A percentile compares a stretch with the other conserved stretches of the same genome.
Conservation (phyloP, 345 rosid genomes). For the Syzygium aqueum region DNA sequence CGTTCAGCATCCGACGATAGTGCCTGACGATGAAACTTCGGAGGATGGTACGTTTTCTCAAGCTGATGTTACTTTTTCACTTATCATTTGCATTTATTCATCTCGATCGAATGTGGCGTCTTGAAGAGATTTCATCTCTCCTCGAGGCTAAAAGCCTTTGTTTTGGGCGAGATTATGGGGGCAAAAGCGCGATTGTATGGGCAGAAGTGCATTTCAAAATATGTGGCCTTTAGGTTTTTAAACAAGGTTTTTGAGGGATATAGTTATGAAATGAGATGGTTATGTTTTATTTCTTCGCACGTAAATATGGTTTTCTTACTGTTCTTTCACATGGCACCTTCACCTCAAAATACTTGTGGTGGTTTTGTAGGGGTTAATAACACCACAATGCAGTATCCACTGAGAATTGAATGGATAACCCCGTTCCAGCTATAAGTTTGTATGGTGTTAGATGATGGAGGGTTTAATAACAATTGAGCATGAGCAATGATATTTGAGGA, state of each 20-base stretch:
- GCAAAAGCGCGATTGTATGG: not conserved
- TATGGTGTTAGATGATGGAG: not conserved
- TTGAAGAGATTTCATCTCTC: not conserved
- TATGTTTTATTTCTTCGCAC: not conserved
- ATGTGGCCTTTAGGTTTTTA: not conserved
- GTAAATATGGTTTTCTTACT: not conserved
- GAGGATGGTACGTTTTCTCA: conserved; percentile 49
- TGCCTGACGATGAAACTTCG: conserved; percentile 10
- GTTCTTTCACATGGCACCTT: not conserved
- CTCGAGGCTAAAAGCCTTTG: not conserved
- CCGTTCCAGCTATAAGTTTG: not conserved
- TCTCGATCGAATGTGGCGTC: not conserved
- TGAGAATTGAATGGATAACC: not conserved
- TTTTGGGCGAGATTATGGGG: not conserved
- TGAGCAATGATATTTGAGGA: not conserved
- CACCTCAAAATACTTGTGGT: not conserved
- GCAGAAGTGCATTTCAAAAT: not conserved
- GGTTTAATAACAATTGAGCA: not conserved
- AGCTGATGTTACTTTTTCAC: not conserved
- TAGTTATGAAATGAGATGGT: not conserved
- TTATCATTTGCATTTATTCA: not conserved
- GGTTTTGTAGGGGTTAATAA: not conserved
- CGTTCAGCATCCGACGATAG: conserved; percentile 12
- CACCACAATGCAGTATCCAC: not conserved
- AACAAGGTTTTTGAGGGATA: not conserved